Percentiles rank a stretch among this genome's conserved stretches.
phyloP scores from a whole-genome alignment of 2,329 filamentous ascomycete genomes.

The Fusarium sp. region DNA sequence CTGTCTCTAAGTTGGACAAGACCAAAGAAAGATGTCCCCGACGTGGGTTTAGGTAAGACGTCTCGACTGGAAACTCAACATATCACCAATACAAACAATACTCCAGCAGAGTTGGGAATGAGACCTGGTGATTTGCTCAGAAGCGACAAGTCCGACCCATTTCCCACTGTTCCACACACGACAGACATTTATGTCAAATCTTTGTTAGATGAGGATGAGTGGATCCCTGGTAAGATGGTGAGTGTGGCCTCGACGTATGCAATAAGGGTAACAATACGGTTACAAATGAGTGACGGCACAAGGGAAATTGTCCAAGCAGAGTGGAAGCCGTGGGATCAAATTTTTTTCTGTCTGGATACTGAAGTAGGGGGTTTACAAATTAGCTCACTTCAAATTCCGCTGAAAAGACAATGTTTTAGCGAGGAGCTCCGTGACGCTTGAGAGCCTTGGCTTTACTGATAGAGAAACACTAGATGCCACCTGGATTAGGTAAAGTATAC shows the following conservation, averaged over 20 bases:
- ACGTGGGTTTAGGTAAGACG: neutral
- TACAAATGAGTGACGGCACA: neutral
- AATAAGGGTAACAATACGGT: neutral
- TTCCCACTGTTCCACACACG: neutral
- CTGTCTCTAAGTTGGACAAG: neutral
- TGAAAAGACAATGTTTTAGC: neutral
- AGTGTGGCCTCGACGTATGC: neutral
- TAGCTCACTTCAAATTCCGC: neutral
- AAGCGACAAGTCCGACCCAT: neutral
- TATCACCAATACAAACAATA: neutral
- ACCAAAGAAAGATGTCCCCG: neutral
- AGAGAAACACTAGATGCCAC: neutral
- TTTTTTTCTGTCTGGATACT: neutral
- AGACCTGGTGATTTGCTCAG: neutral
- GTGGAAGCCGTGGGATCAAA: neutral
- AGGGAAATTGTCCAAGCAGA: neutral
- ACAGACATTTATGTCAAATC: neutral
- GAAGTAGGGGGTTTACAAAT: neutral
- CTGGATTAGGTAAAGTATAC: neutral
- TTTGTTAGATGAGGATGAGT: neutral
- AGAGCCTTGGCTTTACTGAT: neutral
- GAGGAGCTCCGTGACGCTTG: neutral
- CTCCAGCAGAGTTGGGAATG: neutral
- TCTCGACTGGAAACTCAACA: neutral
- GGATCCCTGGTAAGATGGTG: neutral